phyloP scores from a whole-genome alignment of 768 basidiomycete species.

The Hypsizygus marmoreus region DNA sequence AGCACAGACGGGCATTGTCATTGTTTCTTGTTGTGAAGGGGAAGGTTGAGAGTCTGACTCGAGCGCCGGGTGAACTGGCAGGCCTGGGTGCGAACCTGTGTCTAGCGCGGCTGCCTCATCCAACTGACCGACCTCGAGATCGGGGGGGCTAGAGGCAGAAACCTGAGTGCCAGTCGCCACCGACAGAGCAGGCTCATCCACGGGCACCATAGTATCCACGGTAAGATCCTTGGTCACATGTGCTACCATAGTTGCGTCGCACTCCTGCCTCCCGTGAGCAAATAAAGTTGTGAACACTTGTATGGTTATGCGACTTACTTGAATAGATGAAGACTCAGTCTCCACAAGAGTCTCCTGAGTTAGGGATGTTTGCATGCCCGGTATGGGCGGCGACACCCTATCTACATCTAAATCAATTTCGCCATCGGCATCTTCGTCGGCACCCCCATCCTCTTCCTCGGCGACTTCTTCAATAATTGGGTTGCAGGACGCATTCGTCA shows the following conservation, averaged over 20 bases:
- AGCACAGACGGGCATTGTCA: conserved; percentile 43
- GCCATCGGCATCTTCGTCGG: conserved; percentile 16
- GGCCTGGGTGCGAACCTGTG: neutral
- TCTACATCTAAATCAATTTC: conserved; percentile 19
- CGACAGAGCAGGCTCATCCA: too few relatives aligned
- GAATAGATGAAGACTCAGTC: too few relatives aligned
- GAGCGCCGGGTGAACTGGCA: neutral
- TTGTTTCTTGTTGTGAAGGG: conserved; percentile 3
- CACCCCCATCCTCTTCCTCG: conserved; percentile 9
- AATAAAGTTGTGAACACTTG: too few relatives aligned
- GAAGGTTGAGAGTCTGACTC: neutral
- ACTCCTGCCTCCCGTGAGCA: too few relatives aligned
- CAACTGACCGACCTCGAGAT: too few relatives aligned
- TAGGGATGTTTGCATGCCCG: conserved; percentile 13
- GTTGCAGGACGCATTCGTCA: too few relatives aligned
- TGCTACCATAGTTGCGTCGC: neutral
- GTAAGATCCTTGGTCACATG: neutral
- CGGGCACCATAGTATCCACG: neutral
- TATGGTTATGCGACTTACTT: conserved; percentile 9
- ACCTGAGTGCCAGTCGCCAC: too few relatives aligned
- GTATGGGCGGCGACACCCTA: conserved; percentile 5
- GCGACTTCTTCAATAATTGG: neutral
- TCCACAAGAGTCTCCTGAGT: too few relatives aligned
- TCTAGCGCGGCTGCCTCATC: too few relatives aligned
- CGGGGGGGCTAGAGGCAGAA: too few relatives aligned